Base-by-base conservation (phyloP, 169 alveolate species). In the Babesia caballi region DNA sequence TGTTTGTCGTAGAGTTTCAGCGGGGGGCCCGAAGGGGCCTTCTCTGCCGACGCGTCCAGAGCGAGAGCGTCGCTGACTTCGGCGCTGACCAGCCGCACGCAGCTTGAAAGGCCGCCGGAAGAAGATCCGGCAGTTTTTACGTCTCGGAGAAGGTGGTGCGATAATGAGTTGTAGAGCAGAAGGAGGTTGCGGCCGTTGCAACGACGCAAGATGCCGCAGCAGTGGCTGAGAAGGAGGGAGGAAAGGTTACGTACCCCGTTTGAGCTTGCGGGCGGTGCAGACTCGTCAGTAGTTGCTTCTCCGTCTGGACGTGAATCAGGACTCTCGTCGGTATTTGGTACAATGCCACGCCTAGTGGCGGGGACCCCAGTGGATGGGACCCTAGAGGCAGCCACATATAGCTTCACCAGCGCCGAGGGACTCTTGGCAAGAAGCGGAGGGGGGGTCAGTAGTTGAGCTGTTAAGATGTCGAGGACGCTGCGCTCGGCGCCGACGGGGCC, bases 351-450 rank as follows among this genome's bases (percentile, higher is more conserved):
- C n/a, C n/a, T n/a, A n/a, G n/a, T n/a, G n/a, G n/a, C n/a, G n/a
- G n/a, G n/a, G n/a, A n/a, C n/a, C n/a, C n/a, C n/a, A 11, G 44
- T 5, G 4, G 15, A 17, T 17, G 44, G 12, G 9, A 75, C 66
- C 53, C 72, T 75, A 14, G 66, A 32, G 17, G 69, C 5, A 3
- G 69, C 72, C 19, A 58, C 36, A 35, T 61, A 63, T 33, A 63
- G 27, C 44, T 75, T 75, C 41, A 53, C 60, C 36, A 69, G n/a
- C 12, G 80, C 38, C 14, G 72, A 14, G 5, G 80, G 21, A 28
- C 63, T 75, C 17, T 42, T 53, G 23, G 6, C 11, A 0, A 65
- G 61, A 41, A 53, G 51, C 21, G n/a, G 32, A 8, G 57, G 56
- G 27, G 58, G 54, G 2, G 23, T 14, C 14, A n/a, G 23, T 8